Evolutionary conservation across 345 rosid genomes (phyloP).

Genomic region (Rhizophora mangle): DNA sequence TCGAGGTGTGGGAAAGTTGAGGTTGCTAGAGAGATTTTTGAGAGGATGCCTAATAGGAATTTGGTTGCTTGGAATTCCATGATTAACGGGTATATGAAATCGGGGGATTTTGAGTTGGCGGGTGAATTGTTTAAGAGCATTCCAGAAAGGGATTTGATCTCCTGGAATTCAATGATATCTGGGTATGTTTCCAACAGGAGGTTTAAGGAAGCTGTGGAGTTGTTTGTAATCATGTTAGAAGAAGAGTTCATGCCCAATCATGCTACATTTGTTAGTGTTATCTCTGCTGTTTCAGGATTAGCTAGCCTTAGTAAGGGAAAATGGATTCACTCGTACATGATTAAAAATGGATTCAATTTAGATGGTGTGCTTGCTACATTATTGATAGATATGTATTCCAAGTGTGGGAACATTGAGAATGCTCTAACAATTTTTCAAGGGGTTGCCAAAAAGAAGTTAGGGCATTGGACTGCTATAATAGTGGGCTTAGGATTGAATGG

Average conservation of each 20-base stretch:
- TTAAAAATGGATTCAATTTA: conserved; percentile 30
- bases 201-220: conserved; percentile 33
- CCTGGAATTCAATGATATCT: conserved; percentile 55
- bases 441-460: conserved; percentile 23
- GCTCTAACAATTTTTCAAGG: conserved; percentile 37
- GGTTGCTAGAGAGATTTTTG: conserved; percentile 42
- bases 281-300: conserved; percentile 34
- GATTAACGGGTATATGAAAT: conserved; percentile 43
- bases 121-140: conserved; percentile 39
- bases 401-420: conserved; percentile 39
- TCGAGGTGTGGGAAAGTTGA: conserved; percentile 37
- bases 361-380: conserved; percentile 37
- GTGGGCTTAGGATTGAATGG: conserved; percentile 48
- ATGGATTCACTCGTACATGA: conserved; percentile 37
- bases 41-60: conserved; percentile 35
- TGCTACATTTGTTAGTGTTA: conserved; percentile 31
- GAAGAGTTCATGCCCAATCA: conserved; percentile 30
- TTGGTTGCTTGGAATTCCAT: conserved; percentile 46
- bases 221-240: conserved; percentile 34
- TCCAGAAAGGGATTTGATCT: conserved; percentile 42
- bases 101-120: conserved; percentile 27
- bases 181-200: conserved; percentile 25
- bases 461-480: conserved; percentile 54
- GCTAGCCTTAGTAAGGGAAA: conserved; percentile 42
- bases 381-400: conserved; percentile 49